Evolutionary conservation across 2,329 filamentous ascomycete genomes (phyloP), one percentile per base, ranked within the genome.

Genomic region (Aspergillus ustus): DNA sequence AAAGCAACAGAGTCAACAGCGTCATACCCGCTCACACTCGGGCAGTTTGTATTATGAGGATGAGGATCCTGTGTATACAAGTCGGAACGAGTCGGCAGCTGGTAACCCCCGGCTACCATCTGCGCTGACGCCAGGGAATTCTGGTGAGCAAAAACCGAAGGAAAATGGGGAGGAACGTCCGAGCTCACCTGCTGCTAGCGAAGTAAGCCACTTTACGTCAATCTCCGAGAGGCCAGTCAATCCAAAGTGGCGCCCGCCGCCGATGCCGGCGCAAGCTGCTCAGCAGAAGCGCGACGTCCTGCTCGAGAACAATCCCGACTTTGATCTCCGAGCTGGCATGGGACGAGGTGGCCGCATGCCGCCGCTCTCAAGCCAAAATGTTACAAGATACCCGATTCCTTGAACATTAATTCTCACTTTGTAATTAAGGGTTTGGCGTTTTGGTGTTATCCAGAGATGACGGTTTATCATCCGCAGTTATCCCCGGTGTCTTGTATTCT

Each of bases 141-240:
- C 68, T 70, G 75, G 75, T 76, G 70, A 74, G 72, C 75, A 78
- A 61, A 73, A 75, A 59, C 70, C 72, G 56, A 64, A 50, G 56
- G 78, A 81, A 65, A 87, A 90, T 64, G 73, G 89, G 40, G 85
- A 85, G 48, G 84, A 85, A 65, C 85, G 84, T 52, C 81, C 84
- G 49, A 85, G 91, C 69, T 94, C 89, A 70, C 93, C 91, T 34
- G 87, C 89, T 31, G 86, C 89, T 69, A 94, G 90, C 64, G 92
- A 97, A 72, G 85, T 87, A 25, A 94, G 89, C 50, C 91, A 90
- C 69, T 97, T 97, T 77, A 97, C 94, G 1, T 95, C 91, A 11
- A 90, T 98, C 50, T 94, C 90, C 0, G 93, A 97, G 77, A 86
- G 94, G 37, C 91, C 91, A 1, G 81, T 97, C 58, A 97, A 97